Evolutionary conservation across 2,329 filamentous ascomycete species (phyloP), one percentile per base, ranked within the genome.

Genomic region (Phoma herbarum): DNA sequence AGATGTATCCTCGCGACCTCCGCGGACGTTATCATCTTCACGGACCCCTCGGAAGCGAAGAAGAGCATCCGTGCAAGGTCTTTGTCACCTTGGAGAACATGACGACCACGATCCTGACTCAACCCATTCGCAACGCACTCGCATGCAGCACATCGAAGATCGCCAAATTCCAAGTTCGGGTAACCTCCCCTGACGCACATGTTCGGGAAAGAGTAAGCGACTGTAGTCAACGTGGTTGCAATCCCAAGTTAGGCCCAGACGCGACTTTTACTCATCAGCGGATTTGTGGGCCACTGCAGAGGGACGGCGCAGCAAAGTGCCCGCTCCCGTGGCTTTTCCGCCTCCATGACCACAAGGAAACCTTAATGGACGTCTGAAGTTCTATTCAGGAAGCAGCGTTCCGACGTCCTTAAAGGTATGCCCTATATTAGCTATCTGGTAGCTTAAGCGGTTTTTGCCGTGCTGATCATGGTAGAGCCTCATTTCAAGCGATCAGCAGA

Each of bases 391-490:
- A n/a, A n/a, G n/a, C n/a, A n/a, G n/a, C n/a, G n/a, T n/a, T n/a
- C n/a, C n/a, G n/a, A n/a, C n/a, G n/a, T n/a, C n/a, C n/a, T n/a
- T n/a, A n/a, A n/a, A n/a, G n/a, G n/a, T n/a, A n/a, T 29, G 37
- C 25, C 45, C 6, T 28, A n/a, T 25, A 22, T 31, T 31, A 25
- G 23, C 20, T 7, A 45, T 41, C 39, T 31, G 16, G 16, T 3
- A 47, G 42, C 45, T 35, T 22, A 8, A 8, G 20, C 20, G 23
- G 12, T 20, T 26, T 26, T 50, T 35, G 45, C 56, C 50, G 23
- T 42, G 56, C 33, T 43, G 39, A 50, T 59, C 56, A 47, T 52
- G n/a, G 35, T 48, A 47, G 28, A 44, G 18, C n/a, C 35, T 29
- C 28, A 44, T 50, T 23, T 18, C 8, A 35, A 33, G n/a, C 23